Base-by-base conservation (phyloP, 83 land plant genomes). In the Picea mariana region DNA sequence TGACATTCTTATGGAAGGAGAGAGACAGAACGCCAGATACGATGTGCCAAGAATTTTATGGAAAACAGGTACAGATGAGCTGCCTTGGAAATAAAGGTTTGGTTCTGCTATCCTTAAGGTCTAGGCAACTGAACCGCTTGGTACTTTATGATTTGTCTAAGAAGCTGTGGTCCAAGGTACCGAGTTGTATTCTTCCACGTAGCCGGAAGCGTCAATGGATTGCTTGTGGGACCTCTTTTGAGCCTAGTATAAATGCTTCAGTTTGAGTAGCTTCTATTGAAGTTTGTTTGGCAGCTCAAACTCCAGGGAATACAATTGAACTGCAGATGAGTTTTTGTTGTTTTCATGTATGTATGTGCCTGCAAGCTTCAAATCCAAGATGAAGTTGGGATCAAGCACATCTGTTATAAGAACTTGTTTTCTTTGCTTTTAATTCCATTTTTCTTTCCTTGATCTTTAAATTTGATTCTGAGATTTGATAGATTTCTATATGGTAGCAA, bases 1-100 rank as follows among this genome's bases (percentile, higher is more conserved):
- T 78, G 62, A 78, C 60, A 42, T 23, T 49, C 24, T 23, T 78
- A 21, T 78, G 79, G 79, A 78, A 78, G 79, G 79, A 78, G 79
- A 40, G 55, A 24, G 79, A 78, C 63, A 78, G 79, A 78, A 78
- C 16, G 63, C 79, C 79, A 78, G 17, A 78, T 55, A 55, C 9
- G 60, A 44, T 42, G 79, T 78, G 79, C 79, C 16, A 24, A n/a
- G 79, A 78, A 21, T 78, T 78, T 55, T 9, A 78, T 9, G 79
- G 79, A 11, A 78, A 47, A 40, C 63, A 47, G 4, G 63, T 78
- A 20, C 24, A 55, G 20, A 78, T 78, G 80, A 78, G 20, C 15
- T 78, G 80, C 26, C 59, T 78, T 21, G 80, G 80, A 42, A 58
- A 58, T 40, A 52, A 55, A 21, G 27, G 59, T 12, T 40, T 78